Evolutionary conservation across 2,329 filamentous ascomycete genomes (phyloP).

Genomic region (Coniochaeta sp.): DNA sequence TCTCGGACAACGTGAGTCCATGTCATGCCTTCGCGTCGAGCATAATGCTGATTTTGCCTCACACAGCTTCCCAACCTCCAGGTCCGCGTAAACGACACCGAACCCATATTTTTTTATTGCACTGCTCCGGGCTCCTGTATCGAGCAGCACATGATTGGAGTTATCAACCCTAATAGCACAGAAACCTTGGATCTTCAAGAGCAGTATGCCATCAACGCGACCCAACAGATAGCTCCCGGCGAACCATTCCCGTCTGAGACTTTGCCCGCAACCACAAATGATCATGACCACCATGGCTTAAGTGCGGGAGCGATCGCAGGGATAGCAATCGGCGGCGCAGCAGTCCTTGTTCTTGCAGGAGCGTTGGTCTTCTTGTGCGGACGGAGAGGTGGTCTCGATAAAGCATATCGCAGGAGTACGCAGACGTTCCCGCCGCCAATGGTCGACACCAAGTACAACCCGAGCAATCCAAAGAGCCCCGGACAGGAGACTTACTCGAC

Average conservation of each 20-base stretch:
- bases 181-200: conserved; percentile 41
- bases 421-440: conserved; percentile 13
- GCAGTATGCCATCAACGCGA: conserved; percentile 36
- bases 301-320: conserved; percentile 49
- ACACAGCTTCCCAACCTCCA: neutral
- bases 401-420: conserved; percentile 23
- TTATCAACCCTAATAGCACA: conserved; percentile 58
- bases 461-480: conserved; percentile 23
- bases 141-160: conserved; percentile 64
- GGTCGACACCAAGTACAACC: conserved; percentile 17
- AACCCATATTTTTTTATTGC: conserved; percentile 64
- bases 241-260: conserved; percentile 43
- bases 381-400: conserved; percentile 28
- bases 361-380: conserved; percentile 41
- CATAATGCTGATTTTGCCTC: neutral
- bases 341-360: conserved; percentile 33
- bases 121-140: conserved; percentile 60
- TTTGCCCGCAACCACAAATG: conserved; percentile 8
- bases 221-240: conserved; percentile 47
- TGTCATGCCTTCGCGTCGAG: neutral
- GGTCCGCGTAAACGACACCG: conserved; percentile 40
- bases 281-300: conserved; percentile 10
- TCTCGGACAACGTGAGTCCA: neutral
- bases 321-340: conserved; percentile 45
- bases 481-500: conserved; percentile 19